Percentiles rank a stretch among this genome's conserved stretches.
These are phyloP conservation scores for Dryadomyces quercivorus DNA, from an alignment of 2,329 filamentous ascomycete genomes.

Conservation along the genomic window DNA sequence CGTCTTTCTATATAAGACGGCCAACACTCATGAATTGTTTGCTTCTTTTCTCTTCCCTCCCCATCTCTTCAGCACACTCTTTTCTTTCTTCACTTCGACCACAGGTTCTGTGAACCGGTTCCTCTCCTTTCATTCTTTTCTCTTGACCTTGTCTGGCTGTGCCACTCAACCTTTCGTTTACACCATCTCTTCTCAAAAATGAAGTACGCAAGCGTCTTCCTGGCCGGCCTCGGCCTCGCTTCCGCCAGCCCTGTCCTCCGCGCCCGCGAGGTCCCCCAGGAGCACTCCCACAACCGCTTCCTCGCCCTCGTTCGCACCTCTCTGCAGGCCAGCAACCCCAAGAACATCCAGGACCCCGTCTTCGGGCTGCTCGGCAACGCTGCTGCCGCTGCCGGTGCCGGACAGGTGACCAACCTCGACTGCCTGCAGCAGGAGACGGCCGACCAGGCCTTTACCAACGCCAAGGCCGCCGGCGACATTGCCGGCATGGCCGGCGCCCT, in stretches of 20 bases:
- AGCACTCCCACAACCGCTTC: constrained; percentile 35
- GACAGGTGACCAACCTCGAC: constrained; percentile 30
- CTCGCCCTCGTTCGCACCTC: constrained; percentile 24
- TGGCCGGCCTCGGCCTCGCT: constrained; percentile 8
- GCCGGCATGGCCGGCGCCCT: constrained; percentile 39
- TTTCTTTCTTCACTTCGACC: constrained; percentile 5
- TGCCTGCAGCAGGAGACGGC: constrained; percentile 48
- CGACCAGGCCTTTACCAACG: constrained; percentile 49
- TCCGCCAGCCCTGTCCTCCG: constrained; percentile 4
- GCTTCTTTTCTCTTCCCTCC: too few relatives aligned
- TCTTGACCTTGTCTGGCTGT: not conserved
- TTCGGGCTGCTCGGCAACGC: constrained; percentile 38
- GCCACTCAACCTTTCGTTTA: not conserved
- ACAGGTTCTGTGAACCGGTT: constrained; percentile 12
- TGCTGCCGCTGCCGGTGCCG: constrained; percentile 20
- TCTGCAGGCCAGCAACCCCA: constrained; percentile 35
- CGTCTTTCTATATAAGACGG: too few relatives aligned
- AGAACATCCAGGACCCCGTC: constrained; percentile 31
- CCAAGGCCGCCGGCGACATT: constrained; percentile 41
- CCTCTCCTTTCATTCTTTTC: constrained; percentile 8
- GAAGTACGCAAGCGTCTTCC: constrained; percentile 2
- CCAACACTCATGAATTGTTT: too few relatives aligned
- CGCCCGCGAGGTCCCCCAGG: constrained; percentile 37
- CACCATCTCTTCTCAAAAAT: not conserved
- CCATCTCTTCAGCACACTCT: not conserved